Evolutionary conservation across 768 basidiomycete genomes (phyloP).

Genomic region (Porpolomopsis calyptriformis): DNA sequence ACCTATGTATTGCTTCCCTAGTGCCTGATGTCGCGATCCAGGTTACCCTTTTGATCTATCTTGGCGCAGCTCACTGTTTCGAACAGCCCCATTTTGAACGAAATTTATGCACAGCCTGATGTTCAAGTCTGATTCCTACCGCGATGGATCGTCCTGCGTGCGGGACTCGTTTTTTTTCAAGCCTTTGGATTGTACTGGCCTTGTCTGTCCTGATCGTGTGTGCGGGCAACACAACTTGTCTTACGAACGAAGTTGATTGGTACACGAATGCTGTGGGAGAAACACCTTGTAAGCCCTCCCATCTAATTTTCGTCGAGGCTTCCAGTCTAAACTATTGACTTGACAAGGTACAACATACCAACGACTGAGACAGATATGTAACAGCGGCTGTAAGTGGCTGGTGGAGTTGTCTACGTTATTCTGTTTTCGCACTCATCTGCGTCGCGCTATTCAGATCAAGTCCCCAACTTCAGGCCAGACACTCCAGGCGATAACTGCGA

Average conservation of each 20-base stretch:
- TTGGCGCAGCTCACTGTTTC: too few species aligned
- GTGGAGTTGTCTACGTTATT: not conserved
- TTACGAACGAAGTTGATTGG: conserved; percentile 15
- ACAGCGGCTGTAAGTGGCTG: conserved; percentile 12
- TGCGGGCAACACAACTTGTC: conserved; percentile 16
- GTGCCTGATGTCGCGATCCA: too few species aligned
- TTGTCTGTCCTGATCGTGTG: too few species aligned
- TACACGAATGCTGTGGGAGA: conserved; percentile 19
- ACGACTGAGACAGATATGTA: conserved; percentile 18
- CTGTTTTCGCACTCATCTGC: not conserved
- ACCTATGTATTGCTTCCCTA: too few species aligned
- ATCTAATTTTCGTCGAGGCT: not conserved
- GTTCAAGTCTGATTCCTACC: too few species aligned
- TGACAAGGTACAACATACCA: conserved; percentile 17
- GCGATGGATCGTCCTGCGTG: too few species aligned
- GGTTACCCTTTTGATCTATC: too few species aligned
- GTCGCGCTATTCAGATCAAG: conserved; percentile 11
- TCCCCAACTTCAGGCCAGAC: conserved; percentile 13
- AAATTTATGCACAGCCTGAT: too few species aligned
- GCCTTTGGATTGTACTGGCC: too few species aligned
- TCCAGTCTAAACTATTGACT: not conserved
- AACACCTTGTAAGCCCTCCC: conserved; percentile 17
- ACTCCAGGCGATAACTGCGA: conserved; percentile 18
- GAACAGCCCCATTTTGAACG: too few species aligned
- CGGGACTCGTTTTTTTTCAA: too few species aligned